These are phyloP conservation scores for Viola pubescens DNA, from an alignment of 441 rosid species.

Conservation along the genomic window DNA sequence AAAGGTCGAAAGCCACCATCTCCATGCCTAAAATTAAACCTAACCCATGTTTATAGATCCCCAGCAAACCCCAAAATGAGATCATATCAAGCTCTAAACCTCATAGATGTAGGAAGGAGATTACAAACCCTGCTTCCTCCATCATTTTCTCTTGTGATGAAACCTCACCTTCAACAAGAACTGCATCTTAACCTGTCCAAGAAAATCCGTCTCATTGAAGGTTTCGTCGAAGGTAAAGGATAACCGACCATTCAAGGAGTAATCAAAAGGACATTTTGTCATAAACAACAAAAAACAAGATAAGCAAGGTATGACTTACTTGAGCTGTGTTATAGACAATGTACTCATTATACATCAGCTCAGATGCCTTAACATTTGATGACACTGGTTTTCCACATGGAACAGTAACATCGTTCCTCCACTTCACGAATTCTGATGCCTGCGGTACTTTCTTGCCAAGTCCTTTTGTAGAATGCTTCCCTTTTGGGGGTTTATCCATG, in stretches of 20 bases:
- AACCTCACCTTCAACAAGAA: conserved; percentile 91
- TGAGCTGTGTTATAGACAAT: conserved; percentile 81
- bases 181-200: conserved; percentile 84
- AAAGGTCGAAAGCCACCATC: too few species aligned
- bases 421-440: conserved; percentile 62
- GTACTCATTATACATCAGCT: conserved; percentile 92
- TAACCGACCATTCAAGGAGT: not conserved
- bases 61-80: conserved; percentile 49
- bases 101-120: conserved; percentile 1
- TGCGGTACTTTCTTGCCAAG: conserved; percentile 79
- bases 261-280: not conserved
- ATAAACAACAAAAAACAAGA: not conserved
- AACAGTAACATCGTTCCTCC: conserved; percentile 77
- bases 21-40: not conserved
- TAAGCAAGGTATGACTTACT: conserved; percentile 37
- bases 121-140: not conserved
- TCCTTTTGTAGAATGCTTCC: conserved; percentile 94
- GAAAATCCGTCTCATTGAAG: conserved; percentile 8
- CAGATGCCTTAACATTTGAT: conserved; percentile 62
- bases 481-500: conserved; percentile 78
- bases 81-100: conserved; percentile 19
- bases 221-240: not conserved
- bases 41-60: conserved; percentile 24
- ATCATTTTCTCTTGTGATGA: conserved; percentile 66
- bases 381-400: conserved; percentile 94